Evolutionary conservation across 305 asterid genomes (phyloP).

Genomic region (Caryopteris hybrid): DNA sequence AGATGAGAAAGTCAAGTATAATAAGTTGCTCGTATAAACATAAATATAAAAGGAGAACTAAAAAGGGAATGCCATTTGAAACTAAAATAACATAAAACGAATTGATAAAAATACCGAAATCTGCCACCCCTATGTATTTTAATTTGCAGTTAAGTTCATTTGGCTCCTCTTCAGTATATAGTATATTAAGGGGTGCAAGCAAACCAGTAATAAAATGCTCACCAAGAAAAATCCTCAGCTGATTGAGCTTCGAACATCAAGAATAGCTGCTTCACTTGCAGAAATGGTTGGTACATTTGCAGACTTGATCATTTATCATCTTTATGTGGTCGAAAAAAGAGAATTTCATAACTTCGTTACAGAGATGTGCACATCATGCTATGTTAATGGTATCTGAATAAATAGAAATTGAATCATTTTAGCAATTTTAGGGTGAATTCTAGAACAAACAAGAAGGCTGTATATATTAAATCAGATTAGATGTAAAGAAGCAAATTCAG

Average conservation of each 20-base stretch:
- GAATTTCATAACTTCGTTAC: background rate
- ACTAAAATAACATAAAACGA: background rate
- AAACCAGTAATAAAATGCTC: slow-evolving; percentile 20
- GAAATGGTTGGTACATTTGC: slow-evolving; percentile 31
- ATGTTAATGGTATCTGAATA: background rate
- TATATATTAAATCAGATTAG: background rate
- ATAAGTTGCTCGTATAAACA: background rate
- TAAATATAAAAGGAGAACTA: background rate
- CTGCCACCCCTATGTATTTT: background rate
- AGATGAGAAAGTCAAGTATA: background rate
- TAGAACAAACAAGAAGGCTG: background rate
- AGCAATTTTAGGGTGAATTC: background rate
- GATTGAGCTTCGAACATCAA: slow-evolving; percentile 81
- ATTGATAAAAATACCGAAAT: background rate
- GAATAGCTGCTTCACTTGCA: slow-evolving; percentile 50
- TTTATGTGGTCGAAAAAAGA: background rate
- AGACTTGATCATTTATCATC: slow-evolving; percentile 5
- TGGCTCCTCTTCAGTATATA: too few species aligned
- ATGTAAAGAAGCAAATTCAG: background rate
- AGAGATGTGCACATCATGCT: background rate
- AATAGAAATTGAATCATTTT: background rate
- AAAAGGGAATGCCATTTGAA: background rate
- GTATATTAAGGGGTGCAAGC: background rate
- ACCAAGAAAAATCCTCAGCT: slow-evolving; percentile 84
- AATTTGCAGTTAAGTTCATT: background rate